Evolutionary conservation across 208 protist species (phyloP).

Genomic region (Leishmania tropica): DNA sequence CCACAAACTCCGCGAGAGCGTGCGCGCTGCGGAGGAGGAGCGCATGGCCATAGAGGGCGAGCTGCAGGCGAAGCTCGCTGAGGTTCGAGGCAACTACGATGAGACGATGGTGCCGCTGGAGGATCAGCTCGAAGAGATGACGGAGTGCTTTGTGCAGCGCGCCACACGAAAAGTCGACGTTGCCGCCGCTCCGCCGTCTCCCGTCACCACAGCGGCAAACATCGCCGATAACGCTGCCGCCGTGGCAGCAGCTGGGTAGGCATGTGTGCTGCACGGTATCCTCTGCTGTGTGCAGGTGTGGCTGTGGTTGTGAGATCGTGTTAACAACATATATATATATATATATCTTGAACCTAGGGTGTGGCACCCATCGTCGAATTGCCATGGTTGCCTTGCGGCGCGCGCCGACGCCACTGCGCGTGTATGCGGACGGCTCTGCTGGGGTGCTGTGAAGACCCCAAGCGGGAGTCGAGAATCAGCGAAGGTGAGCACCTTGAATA

Average conservation of each 20-base stretch:
- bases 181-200: neutral
- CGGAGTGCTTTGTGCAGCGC: conserved; percentile 49
- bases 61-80: conserved; percentile 35
- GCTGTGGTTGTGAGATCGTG: neutral
- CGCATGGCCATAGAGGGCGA: conserved; percentile 37
- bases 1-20: conserved; percentile 48
- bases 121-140: conserved; percentile 63
- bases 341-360: neutral
- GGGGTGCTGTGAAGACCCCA: neutral
- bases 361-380: neutral
- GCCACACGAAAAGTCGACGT: conserved; percentile 20
- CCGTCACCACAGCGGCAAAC: neutral
- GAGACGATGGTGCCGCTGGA: conserved; percentile 79
- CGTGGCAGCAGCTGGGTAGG: neutral
- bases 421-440: neutral
- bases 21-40: conserved; percentile 37
- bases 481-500: neutral
- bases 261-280: neutral
- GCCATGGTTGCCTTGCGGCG: neutral
- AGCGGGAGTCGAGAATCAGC: neutral
- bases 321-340: no score
- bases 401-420: neutral
- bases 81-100: conserved; percentile 75
- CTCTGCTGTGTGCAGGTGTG: neutral
- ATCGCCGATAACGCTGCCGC: neutral